A percentile compares a stretch with the other conserved stretches of the same genome.
Conservation (phyloP, 2,329 filamentous ascomycete genomes). For the Claviceps maximensis region DNA sequence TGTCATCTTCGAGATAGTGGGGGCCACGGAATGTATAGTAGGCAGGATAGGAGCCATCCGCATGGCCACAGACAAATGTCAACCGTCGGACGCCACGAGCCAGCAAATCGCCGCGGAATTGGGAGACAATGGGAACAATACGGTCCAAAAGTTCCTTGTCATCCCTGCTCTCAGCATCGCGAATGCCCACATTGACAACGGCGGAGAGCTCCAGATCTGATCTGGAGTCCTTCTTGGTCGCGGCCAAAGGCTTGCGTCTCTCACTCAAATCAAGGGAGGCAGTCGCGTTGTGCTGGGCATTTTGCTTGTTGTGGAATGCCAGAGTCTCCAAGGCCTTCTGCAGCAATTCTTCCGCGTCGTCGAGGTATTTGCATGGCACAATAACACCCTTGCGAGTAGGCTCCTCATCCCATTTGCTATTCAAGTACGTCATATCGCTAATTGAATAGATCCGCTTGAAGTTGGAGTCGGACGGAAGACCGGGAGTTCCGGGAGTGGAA, state of each 20-base stretch:
- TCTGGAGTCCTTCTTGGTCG: slow-evolving; percentile 13
- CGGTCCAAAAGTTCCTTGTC: slow-evolving; percentile 70
- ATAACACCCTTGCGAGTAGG: slow-evolving; percentile 86
- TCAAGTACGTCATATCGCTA: slow-evolving; percentile 88
- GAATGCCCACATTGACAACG: slow-evolving; percentile 84
- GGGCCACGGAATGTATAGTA: slow-evolving; percentile 99
- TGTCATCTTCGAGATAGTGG: slow-evolving; percentile 76
- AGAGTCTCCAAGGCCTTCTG: slow-evolving; percentile 75
- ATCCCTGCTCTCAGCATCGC: slow-evolving; percentile 70
- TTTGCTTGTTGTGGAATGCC: slow-evolving; percentile 44
- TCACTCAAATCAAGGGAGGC: slow-evolving; percentile 60
- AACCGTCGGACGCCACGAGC: slow-evolving; percentile 73
- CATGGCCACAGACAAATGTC: slow-evolving; percentile 92
- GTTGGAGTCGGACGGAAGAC: slow-evolving; percentile 34
- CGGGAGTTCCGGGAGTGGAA: slow-evolving; percentile 70
- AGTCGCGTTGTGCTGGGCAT: slow-evolving; percentile 37
- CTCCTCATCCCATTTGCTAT: slow-evolving; percentile 59
- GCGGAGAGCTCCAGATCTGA: slow-evolving; percentile 72
- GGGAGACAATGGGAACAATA: slow-evolving; percentile 61
- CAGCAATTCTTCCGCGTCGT: slow-evolving; percentile 83
- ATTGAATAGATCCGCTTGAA: slow-evolving; percentile 87
- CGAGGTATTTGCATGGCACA: slow-evolving; percentile 81
- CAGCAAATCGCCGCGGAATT: slow-evolving; percentile 73
- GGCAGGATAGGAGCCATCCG: slow-evolving; percentile 84
- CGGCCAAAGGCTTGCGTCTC: slow-evolving; percentile 45